Percentiles rank a stretch among this genome's conserved stretches.
These are phyloP conservation scores for Aspergillus homomorphus DNA, from an alignment of 495 filamentous ascomycete species.

Conservation along the genomic window DNA sequence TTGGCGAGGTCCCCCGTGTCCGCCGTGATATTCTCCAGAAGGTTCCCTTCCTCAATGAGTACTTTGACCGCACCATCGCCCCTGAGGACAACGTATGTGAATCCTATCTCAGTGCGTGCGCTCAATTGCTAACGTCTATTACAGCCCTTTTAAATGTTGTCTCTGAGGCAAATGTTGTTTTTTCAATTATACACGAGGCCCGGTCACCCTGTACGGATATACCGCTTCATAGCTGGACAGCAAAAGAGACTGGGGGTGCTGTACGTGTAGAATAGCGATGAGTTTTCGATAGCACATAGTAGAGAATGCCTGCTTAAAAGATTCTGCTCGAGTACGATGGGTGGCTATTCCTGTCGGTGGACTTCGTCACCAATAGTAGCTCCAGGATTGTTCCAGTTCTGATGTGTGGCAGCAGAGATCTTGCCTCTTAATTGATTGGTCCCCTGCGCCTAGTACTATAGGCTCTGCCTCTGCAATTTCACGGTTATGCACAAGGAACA, in stretches of 20 bases:
- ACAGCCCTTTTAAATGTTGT: slow-evolving; percentile 43
- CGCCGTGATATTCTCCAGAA: slow-evolving; percentile 63
- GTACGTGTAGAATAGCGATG: slow-evolving; percentile 35
- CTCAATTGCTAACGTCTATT: slow-evolving; percentile 21
- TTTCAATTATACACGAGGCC: slow-evolving; percentile 1
- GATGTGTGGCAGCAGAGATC: no score
- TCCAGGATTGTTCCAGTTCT: no score
- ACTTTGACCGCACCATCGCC: slow-evolving; percentile 56
- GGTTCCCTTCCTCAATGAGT: slow-evolving; percentile 57
- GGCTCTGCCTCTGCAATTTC: no score
- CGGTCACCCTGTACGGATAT: slow-evolving; percentile 10
- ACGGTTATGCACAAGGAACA: no score
- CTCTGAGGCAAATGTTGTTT: slow-evolving; percentile 9
- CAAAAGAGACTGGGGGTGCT: slow-evolving; percentile 12
- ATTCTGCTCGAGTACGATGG: background rate
- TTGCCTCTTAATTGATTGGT: no score
- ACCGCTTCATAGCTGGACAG: slow-evolving; percentile 11
- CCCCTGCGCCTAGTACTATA: no score
- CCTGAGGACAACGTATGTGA: slow-evolving; percentile 62
- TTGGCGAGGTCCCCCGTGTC: slow-evolving; percentile 67
- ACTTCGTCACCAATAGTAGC: no score
- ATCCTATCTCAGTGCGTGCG: background rate
- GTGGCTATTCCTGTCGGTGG: background rate
- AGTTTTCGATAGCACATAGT: slow-evolving; percentile 38
- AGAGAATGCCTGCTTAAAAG: slow-evolving; percentile 21